Evolutionary conservation across 73 alveolate species (phyloP), one percentile per base, ranked within the genome.

Genomic region (Stentor coeruleus): DNA sequence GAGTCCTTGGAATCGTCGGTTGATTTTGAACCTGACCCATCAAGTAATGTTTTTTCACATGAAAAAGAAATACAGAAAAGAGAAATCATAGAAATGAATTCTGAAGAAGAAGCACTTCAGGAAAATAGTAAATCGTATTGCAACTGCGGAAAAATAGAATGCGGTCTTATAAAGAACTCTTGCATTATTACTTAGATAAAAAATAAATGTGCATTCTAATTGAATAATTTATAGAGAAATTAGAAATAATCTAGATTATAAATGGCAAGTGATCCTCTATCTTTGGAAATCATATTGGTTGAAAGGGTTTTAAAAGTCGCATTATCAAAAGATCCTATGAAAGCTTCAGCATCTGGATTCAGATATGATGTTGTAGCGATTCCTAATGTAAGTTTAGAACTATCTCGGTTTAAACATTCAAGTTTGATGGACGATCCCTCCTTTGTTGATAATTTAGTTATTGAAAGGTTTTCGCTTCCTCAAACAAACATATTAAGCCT

Each of bases 221-320:
- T n/a, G n/a, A n/a, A n/a, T n/a, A n/a, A n/a, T n/a, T n/a, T n/a
- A n/a, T n/a, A n/a, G n/a, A n/a, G n/a, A n/a, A n/a, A n/a, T n/a
- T n/a, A n/a, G n/a, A n/a, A n/a, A n/a, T n/a, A n/a, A n/a, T 57
- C 73, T 31, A 57, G 15, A 57, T 20, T 57, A 57, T 20, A 20
- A 20, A 66, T 66, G 79, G 26, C n/a, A 15, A 66, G 37, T 20
- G 79, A 66, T 26, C n/a, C 42, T 20, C 33, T 66, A 40, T 20
- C 36, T 11, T 66, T 20, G 26, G 79, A 66, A 33, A 37, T 66
- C 1, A 20, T 66, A 28, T 40, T 66, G n/a, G 26, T 20, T 31
- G 39, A 33, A 15, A 66, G 33, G 79, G 39, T 66, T 26, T 40
- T 66, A 33, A 66, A 66, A 66, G 79, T 66, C 39, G n/a, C 79